Base-by-base conservation (phyloP, 495 filamentous ascomycete genomes). In the Letharia lupina region DNA sequence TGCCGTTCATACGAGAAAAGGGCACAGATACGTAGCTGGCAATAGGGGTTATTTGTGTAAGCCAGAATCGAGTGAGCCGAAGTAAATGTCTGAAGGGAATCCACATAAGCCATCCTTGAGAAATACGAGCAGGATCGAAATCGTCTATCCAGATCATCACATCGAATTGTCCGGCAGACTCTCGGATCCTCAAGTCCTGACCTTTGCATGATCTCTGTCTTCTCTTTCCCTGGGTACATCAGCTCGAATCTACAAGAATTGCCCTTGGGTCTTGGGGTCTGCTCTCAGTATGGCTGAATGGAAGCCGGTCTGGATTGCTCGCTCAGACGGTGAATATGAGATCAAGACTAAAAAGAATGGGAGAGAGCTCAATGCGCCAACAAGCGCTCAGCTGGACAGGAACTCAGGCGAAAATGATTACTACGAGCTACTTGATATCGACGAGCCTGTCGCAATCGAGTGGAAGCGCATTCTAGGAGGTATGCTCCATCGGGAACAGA, bases 381-480 rank as follows among this genome's bases (percentile, higher is more conserved):
- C 75, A 2, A 65, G 70, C 23, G 70, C 75, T 41, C 80, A 83
- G 67, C 73, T 81, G 39, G 76, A 81, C 65, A 70, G 70, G 28
- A 75, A 71, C 12, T 78, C 79, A 8, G 76, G 82, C 66, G 75
- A 71, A 37, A 71, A 74, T 41, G 78, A 81, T 68, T 83, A 75
- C 71, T 84, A 81, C 54, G 68, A 70, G 42, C 45, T 66, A 13
- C 68, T 70, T 16, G 59, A 62, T 12, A 52, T 64, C 35, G 42
- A 67, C 37, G 44, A 70, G 15, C 42, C 54, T n/a, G 57, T 64
- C 62, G 62, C 68, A 61, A 67, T 78, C 12, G 81, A 85, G 58
- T 85, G 83, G 83, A 73, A 83, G 65, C 73, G 79, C 48, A 84
- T 84, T 70, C 74, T 85, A 44, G 83, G 79, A 39, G 78, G 76